Conservation (phyloP, 257 asterid species). For the Petrea volubilis region DNA sequence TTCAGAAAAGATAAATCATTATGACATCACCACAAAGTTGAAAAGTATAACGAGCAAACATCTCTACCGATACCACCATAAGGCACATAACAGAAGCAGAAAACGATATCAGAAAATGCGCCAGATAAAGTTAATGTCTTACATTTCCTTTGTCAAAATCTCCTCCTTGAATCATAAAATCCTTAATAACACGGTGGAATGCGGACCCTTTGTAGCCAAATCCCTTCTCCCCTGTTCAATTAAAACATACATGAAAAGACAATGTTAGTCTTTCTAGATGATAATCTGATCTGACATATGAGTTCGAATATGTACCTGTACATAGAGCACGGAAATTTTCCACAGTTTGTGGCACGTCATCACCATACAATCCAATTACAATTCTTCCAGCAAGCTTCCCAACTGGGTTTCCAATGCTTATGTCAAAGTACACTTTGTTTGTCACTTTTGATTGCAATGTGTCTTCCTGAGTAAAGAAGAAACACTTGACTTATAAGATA, state of each 20-base stretch:
- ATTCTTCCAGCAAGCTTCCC: slow-evolving; percentile 89
- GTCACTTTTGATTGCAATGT: slow-evolving; percentile 85
- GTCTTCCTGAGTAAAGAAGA: slow-evolving; percentile 51
- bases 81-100: not conserved
- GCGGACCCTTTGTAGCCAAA: slow-evolving; percentile 88
- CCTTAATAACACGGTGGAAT: slow-evolving; percentile 94
- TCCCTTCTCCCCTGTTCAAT: slow-evolving; percentile 84
- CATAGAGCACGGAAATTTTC: slow-evolving; percentile 98
- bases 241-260: slow-evolving; percentile 7
- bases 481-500: not conserved
- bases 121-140: slow-evolving; percentile 29
- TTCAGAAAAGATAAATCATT: not conserved
- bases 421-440: slow-evolving; percentile 78
- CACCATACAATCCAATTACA: slow-evolving; percentile 92
- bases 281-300: not conserved
- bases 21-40: not conserved
- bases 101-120: not conserved
- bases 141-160: slow-evolving; percentile 99
- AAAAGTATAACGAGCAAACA: not conserved
- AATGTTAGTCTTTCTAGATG: slow-evolving; percentile 4
- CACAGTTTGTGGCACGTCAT: slow-evolving; percentile 91
- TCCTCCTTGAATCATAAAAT: slow-evolving; percentile 99
- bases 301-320: slow-evolving; percentile 49
- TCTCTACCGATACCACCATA: not conserved
- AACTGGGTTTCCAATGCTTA: slow-evolving; percentile 91